Percentiles rank a stretch among this genome's conserved stretches.
phyloP scores from a whole-genome alignment of 2,329 filamentous ascomycete species.

The Penicillium sp. region DNA sequence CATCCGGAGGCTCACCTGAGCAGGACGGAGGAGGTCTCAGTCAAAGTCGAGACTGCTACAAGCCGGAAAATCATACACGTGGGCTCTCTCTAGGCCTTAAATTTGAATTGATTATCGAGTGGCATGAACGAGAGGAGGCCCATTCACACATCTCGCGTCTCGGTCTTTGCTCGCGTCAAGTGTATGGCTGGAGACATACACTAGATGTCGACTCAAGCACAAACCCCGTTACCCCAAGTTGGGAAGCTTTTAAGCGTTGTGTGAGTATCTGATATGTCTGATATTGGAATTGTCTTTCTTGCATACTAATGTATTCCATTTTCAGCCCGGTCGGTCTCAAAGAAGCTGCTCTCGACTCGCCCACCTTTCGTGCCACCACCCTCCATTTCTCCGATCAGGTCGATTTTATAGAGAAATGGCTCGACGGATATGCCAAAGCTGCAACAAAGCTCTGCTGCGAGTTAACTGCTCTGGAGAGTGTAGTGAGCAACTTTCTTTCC shows the following conservation, averaged over 20 bases:
- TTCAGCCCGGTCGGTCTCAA: slow-evolving; percentile 79
- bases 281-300: background rate
- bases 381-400: slow-evolving; percentile 89
- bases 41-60: slow-evolving; percentile 16
- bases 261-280: slow-evolving; percentile 30
- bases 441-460: slow-evolving; percentile 63
- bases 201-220: slow-evolving; percentile 45
- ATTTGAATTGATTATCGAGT: slow-evolving; percentile 11
- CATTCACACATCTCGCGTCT: background rate
- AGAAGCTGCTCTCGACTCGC: slow-evolving; percentile 94
- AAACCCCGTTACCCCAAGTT: slow-evolving; percentile 40
- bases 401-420: slow-evolving; percentile 88
- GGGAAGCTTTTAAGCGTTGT: slow-evolving; percentile 50
- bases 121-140: background rate
- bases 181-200: slow-evolving; percentile 38
- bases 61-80: slow-evolving; percentile 16
- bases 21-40: slow-evolving; percentile 16
- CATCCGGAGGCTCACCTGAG: slow-evolving; percentile 21
- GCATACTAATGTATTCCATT: slow-evolving; percentile 16
- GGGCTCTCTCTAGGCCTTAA: slow-evolving; percentile 13
- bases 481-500: slow-evolving; percentile 73
- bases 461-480: slow-evolving; percentile 72
- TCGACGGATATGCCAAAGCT: slow-evolving; percentile 68
- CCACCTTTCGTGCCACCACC: slow-evolving; percentile 85
- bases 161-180: slow-evolving; percentile 23